These are phyloP conservation scores for Mycena filopes DNA, from an alignment of 768 basidiomycete species.

Conservation along the genomic window DNA sequence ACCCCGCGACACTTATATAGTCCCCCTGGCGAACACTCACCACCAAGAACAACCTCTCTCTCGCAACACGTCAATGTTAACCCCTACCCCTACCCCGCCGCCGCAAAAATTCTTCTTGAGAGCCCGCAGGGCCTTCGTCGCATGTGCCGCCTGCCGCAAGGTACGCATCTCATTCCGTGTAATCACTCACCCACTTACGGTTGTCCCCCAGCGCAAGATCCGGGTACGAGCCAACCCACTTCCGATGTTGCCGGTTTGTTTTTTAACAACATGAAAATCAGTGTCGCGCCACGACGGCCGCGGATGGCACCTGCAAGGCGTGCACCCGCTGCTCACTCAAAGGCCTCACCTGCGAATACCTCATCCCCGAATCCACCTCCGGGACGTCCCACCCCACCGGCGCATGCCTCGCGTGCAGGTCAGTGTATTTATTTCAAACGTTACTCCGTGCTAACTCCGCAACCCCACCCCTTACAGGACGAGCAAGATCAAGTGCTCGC, in stretches of 20 bases:
- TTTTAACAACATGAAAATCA: background rate
- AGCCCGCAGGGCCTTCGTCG: background rate
- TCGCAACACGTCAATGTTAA: no score
- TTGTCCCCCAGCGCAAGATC: background rate
- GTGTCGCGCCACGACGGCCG: background rate
- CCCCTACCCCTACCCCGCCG: no score
- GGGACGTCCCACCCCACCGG: background rate
- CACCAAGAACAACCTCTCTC: no score
- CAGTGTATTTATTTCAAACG: no score
- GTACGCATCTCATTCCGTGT: no score
- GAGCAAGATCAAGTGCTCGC: no score
- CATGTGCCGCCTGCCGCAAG: background rate
- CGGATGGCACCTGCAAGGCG: background rate
- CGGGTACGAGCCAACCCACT: background rate
- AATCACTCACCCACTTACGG: no score
- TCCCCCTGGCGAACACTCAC: no score
- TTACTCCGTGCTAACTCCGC: no score
- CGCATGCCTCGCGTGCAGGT: background rate
- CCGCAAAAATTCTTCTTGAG: background rate
- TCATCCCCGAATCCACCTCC: background rate
- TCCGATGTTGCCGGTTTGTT: background rate
- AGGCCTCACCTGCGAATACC: slow-evolving; percentile 1
- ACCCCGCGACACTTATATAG: no score
- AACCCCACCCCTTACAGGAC: no score
- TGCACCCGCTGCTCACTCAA: background rate